Evolutionary conservation across 345 rosid species (phyloP).

Genomic region (Gossypium raimondii): DNA sequence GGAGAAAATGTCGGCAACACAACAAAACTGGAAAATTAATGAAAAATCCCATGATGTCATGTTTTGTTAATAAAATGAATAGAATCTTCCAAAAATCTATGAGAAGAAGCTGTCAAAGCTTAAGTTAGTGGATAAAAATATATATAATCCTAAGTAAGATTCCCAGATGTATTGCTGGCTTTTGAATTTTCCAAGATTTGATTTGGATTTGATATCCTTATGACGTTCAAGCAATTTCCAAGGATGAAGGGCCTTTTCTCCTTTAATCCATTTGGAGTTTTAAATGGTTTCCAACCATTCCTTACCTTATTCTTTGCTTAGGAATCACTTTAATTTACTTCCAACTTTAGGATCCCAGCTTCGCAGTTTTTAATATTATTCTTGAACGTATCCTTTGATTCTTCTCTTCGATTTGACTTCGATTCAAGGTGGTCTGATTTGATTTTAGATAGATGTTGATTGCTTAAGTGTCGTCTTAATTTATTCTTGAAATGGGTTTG

Average conservation of each 20-base stretch:
- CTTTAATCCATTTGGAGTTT: too few relatives aligned
- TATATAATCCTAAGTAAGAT: not conserved
- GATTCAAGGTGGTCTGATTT: too few relatives aligned
- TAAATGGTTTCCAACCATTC: too few relatives aligned
- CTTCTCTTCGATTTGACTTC: fast-evolving
- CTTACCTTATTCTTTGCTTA: too few relatives aligned
- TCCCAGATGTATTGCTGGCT: not conserved
- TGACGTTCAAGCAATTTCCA: not conserved
- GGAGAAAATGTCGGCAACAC: not conserved
- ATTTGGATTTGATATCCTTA: not conserved
- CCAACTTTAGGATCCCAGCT: too few relatives aligned
- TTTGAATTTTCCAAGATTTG: not conserved
- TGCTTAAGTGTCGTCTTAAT: too few relatives aligned
- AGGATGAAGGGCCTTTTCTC: too few relatives aligned
- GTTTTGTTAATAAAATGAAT: not conserved
- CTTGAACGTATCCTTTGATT: too few relatives aligned
- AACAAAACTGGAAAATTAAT: not conserved
- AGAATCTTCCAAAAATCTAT: not conserved
- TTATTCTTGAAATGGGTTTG: too few relatives aligned
- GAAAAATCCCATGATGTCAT: not conserved
- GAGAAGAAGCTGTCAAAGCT: constrained; percentile 4
- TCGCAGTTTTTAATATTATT: too few relatives aligned
- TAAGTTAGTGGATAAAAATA: not conserved
- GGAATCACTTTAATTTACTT: too few relatives aligned
- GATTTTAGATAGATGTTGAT: fast-evolving